Percentiles rank a stretch among this genome's conserved stretches.
Evolutionary conservation across 306 rosid species (phyloP).

Genomic region (Castanea mollissima): DNA sequence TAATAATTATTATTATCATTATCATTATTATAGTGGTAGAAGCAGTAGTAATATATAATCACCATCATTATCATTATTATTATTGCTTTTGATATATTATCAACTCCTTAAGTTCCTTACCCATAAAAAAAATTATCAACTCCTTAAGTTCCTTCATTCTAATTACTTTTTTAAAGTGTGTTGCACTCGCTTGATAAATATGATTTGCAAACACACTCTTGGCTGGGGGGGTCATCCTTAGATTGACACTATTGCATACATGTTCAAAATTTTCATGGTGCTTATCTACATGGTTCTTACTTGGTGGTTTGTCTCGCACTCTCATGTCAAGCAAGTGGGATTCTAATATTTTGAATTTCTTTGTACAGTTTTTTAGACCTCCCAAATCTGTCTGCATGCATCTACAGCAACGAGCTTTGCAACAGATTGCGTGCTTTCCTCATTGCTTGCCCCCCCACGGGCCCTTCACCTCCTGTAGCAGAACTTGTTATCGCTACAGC

Average conservation of each 20-base stretch:
- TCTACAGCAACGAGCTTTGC: constrained; percentile 91
- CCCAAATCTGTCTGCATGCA: constrained; percentile 88
- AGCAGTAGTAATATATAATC: too few relatives aligned
- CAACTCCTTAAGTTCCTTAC: too few relatives aligned
- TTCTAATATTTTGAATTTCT: constrained; percentile 27
- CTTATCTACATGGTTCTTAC: constrained; percentile 1
- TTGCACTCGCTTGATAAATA: not conserved
- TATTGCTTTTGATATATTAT: not conserved
- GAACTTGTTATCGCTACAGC: constrained; percentile 92
- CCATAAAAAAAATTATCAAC: not conserved
- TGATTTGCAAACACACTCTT: not conserved
- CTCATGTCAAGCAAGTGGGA: constrained; percentile 10
- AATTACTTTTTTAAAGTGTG: not conserved
- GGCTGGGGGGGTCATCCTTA: constrained; percentile 3
- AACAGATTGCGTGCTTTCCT: constrained; percentile 83
- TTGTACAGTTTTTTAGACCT: constrained; percentile 84
- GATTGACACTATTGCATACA: constrained; percentile 4
- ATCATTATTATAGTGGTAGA: too few relatives aligned
- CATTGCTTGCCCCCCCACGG: constrained; percentile 86
- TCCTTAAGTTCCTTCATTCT: not conserved
- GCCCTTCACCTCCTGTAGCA: constrained; percentile 86
- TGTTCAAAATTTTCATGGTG: constrained; percentile 17
- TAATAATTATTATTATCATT: too few relatives aligned
- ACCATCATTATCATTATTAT: too few relatives aligned
- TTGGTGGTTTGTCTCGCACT: constrained; percentile 22